Evolutionary conservation across 176 grass and related monocot species (phyloP).

Genomic region (Bonia amplexicaulis): DNA sequence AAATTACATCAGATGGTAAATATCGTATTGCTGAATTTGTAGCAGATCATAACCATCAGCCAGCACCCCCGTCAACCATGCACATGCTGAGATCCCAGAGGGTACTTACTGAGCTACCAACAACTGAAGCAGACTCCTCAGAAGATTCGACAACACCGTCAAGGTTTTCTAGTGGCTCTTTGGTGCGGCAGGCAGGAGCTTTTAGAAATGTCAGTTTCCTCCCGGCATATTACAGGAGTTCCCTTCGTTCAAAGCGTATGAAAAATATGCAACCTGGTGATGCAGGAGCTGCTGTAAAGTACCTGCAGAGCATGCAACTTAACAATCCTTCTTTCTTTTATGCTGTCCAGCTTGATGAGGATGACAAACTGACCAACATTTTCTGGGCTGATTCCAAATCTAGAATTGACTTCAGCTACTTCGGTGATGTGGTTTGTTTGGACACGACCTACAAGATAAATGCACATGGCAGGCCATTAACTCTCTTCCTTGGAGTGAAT

Average conservation of each 20-base stretch:
- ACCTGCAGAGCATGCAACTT: slow-evolving; percentile 79
- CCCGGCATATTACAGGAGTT: slow-evolving; percentile 68
- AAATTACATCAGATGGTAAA: slow-evolving; percentile 64
- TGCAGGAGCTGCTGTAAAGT: slow-evolving; percentile 68
- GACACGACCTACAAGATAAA: slow-evolving; percentile 80
- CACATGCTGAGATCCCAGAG: slow-evolving; percentile 93
- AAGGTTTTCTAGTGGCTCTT: slow-evolving; percentile 46
- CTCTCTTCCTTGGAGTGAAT: slow-evolving; percentile 73
- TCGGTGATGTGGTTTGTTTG: slow-evolving; percentile 75
- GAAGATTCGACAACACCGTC: slow-evolving; percentile 60
- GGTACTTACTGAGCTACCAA: slow-evolving; percentile 68
- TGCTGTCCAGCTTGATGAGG: slow-evolving; percentile 79
- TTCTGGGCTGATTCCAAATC: slow-evolving; percentile 86
- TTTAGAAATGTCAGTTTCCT: slow-evolving; percentile 43
- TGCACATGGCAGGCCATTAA: slow-evolving; percentile 68
- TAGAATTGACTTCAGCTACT: slow-evolving; percentile 65
- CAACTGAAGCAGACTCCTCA: slow-evolving; percentile 63
- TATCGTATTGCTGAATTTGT: slow-evolving; percentile 74
- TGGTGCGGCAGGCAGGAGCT: slow-evolving; percentile 23
- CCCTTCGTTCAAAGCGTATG: slow-evolving; percentile 67
- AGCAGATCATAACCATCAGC: slow-evolving; percentile 82
- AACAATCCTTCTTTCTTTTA: slow-evolving; percentile 72
- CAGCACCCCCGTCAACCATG: slow-evolving; percentile 81
- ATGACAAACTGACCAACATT: slow-evolving; percentile 87
- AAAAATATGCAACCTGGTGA: slow-evolving; percentile 81